phyloP scores from a whole-genome alignment of 352 stramenopile species.

The Globisporangium lucens region DNA sequence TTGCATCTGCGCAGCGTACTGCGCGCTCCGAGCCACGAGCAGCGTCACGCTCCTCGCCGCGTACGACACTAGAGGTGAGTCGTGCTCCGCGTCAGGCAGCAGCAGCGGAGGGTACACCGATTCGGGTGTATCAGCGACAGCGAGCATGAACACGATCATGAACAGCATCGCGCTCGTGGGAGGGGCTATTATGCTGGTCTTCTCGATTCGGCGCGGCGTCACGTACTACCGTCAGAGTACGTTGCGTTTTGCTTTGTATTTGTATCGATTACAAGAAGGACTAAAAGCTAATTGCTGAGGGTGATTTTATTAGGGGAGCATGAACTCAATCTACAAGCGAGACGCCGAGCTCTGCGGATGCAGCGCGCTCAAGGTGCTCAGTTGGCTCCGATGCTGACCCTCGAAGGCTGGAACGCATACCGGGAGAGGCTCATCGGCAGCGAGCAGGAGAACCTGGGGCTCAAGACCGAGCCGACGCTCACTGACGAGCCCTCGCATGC shows the following conservation, averaged over 20 bases:
- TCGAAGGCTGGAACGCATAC: conserved; percentile 47
- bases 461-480: background rate
- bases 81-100: background rate
- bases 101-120: background rate
- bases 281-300: background rate
- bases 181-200: background rate
- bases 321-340: background rate
- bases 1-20: background rate
- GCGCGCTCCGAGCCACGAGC: background rate
- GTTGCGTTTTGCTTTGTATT: background rate
- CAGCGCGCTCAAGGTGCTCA: conserved; percentile 15
- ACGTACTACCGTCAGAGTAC: background rate
- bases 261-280: no score
- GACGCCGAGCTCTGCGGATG: conserved; percentile 6
- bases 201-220: background rate
- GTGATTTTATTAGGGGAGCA: background rate
- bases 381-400: conserved; percentile 28
- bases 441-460: conserved; percentile 22
- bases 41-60: background rate
- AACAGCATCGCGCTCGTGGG: background rate
- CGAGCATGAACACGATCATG: background rate
- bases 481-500: background rate
- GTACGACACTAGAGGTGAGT: background rate
- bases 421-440: conserved; percentile 47
- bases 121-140: background rate